Evolutionary conservation across 345 rosid species (phyloP).

Genomic region (Eucalyptus decipiens): DNA sequence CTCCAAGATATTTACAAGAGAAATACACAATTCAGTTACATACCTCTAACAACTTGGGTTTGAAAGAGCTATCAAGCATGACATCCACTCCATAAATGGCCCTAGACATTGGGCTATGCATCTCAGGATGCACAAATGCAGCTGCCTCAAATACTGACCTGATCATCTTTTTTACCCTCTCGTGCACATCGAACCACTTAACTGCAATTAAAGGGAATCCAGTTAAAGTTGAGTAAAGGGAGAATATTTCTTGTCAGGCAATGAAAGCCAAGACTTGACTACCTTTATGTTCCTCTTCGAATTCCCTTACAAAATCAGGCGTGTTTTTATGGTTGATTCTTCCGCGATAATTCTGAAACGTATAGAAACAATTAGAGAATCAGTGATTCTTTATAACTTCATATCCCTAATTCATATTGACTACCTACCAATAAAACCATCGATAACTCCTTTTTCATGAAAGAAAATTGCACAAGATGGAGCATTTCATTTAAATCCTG

Average conservation of each 20-base stretch:
- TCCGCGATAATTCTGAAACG: constrained; percentile 77
- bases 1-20: background rate
- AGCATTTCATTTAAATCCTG: background rate
- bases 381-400: background rate
- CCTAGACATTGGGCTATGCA: constrained; percentile 69
- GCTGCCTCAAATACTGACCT: constrained; percentile 79
- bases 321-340: constrained; percentile 72
- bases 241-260: background rate
- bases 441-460: background rate
- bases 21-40: constrained; percentile 2
- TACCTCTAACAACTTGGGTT: constrained; percentile 90
- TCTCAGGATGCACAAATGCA: constrained; percentile 72
- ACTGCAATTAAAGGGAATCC: constrained; percentile 20
- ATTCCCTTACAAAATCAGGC: constrained; percentile 68
- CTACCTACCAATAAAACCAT: background rate
- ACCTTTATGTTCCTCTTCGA: constrained; percentile 82
- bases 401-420: background rate
- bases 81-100: constrained; percentile 91
- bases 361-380: background rate
- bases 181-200: constrained; percentile 72
- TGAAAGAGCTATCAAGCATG: constrained; percentile 72
- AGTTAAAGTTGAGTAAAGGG: background rate
- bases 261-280: background rate
- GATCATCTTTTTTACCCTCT: constrained; percentile 47
- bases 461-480: background rate